Evolutionary conservation across 1,284 basidiomycete species (phyloP), one percentile per base, ranked within the genome.

Genomic region (Ustilago trichophora): DNA sequence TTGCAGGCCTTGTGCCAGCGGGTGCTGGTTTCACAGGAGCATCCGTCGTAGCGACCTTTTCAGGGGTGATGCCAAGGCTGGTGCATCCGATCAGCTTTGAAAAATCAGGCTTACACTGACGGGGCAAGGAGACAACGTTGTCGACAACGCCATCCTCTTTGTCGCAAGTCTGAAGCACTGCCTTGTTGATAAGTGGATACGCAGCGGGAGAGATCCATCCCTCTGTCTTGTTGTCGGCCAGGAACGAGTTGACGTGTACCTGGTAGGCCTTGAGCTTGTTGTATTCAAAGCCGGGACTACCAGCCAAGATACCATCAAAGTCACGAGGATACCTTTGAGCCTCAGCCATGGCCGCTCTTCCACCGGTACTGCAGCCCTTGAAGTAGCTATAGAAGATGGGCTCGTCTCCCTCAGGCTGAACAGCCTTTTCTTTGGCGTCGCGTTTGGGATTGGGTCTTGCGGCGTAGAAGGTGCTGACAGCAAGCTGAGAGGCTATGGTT

Each of bases 281-380:
- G 44, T 43, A 72, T n/a, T 58, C 49, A 32, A 69, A 46, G 11
- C 49, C 59, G 16, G 72, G 72, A 22, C 65, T 56, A 26, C 69
- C 69, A 22, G 69, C 59, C 13, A 74, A 40, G 35, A 74, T 46
- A 19, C 68, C 72, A 24, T 74, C 66, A 49, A 59, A 74, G 27
- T 72, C 65, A 16, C 27, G 15, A 5, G 72, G 72, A 25, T 60
- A 74, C 19, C 44, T 38, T 34, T 68, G 70, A 11, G 52, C 65
- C 16, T 49, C 43, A n/a, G 54, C 57, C 48, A 74, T 55, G 13
- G 35, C 72, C 27, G 63, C 46, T 12, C 72, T 29, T 27, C 72
- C 72, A 34, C 72, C 72, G 0, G 65, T 69, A 24, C 66, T 70
- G 54, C 72, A 74, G 11, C 72, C 72, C 7, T 50, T 48, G 35